Evolutionary conservation across 2,329 filamentous ascomycete genomes (phyloP).

Genomic region (Coniosporium tulheliwenetii): DNA sequence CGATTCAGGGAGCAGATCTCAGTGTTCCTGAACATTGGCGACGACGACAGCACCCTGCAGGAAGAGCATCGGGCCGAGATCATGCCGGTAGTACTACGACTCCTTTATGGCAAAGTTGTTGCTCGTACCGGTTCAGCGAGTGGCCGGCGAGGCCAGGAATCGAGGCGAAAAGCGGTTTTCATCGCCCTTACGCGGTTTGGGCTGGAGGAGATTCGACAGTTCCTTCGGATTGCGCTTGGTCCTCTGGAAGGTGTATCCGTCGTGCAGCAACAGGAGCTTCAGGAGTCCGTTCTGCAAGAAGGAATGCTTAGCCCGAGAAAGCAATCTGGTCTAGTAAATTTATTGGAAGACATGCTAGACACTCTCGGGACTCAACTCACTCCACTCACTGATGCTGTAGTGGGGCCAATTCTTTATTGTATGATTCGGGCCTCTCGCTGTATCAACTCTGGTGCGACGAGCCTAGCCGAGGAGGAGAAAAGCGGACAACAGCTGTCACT

Average conservation of each 20-base stretch:
- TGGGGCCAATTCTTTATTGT: conserved; percentile 71
- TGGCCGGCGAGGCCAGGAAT: conserved; percentile 65
- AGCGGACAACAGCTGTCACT: conserved; percentile 35
- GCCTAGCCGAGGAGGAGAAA: conserved; percentile 15
- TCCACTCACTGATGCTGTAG: conserved; percentile 50
- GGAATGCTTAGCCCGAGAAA: conserved; percentile 55
- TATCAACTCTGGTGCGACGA: conserved; percentile 16
- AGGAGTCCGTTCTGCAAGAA: conserved; percentile 37
- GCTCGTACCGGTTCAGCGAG: conserved; percentile 63
- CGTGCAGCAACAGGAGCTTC: conserved; percentile 32
- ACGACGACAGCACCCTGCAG: conserved; percentile 49
- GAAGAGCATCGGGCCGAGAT: conserved; percentile 55
- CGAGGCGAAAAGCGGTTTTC: conserved; percentile 57
- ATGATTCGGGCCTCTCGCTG: conserved; percentile 49
- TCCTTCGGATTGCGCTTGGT: conserved; percentile 69
- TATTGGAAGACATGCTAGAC: conserved; percentile 75
- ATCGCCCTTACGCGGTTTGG: conserved; percentile 66
- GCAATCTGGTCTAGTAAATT: conserved; percentile 81
- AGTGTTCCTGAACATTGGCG: conserved; percentile 62
- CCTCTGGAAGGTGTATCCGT: conserved; percentile 47
- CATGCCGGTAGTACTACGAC: conserved; percentile 72
- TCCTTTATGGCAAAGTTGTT: conserved; percentile 82
- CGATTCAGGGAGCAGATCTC: conserved; percentile 90
- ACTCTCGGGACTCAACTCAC: conserved; percentile 63
- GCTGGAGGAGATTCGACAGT: conserved; percentile 58